A percentile compares a stretch with the other conserved stretches of the same genome.
Conservation (phyloP, 352 stramenopile genomes). For the Phytophthora cactorum region DNA sequence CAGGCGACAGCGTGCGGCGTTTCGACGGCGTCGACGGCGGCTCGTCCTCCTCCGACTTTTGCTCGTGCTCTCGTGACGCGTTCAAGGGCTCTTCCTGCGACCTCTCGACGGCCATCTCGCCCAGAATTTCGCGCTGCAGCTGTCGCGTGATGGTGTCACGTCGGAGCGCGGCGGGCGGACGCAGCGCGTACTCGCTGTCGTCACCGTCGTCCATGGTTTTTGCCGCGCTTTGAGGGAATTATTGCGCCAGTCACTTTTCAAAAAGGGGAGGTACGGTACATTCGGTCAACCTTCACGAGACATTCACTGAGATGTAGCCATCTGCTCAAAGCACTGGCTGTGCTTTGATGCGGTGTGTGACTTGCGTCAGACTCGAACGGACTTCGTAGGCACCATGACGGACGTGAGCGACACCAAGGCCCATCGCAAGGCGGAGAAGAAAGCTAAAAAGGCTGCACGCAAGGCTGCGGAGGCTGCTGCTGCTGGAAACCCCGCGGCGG, state of each 20-base stretch:
- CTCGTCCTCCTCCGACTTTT: conserved; percentile 23
- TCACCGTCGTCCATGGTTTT: conserved; percentile 26
- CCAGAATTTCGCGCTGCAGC: conserved; percentile 71
- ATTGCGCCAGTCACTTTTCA: neutral
- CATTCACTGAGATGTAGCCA: conserved; percentile 17
- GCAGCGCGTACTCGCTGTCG: conserved; percentile 42
- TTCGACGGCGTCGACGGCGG: neutral
- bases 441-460: conserved; percentile 48
- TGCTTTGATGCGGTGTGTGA: conserved; percentile 19
- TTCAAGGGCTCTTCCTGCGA: neutral
- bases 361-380: conserved; percentile 30
- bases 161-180: conserved; percentile 29
- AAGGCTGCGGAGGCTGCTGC: conserved; percentile 34
- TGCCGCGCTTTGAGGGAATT: conserved; percentile 9
- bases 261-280: neutral
- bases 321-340: conserved; percentile 35
- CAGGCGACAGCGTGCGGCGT: conserved; percentile 52
- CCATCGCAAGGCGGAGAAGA: conserved; percentile 54
- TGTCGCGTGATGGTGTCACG: conserved; percentile 61
- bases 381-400: conserved; percentile 31
- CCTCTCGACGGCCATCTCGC: conserved; percentile 16
- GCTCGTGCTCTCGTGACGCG: conserved; percentile 6
- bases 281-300: neutral
- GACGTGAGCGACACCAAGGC: conserved; percentile 45
- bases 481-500: conserved; percentile 8